Conservation (phyloP, 1,139 yeast genomes). For the Arxiozyma bovina region DNA sequence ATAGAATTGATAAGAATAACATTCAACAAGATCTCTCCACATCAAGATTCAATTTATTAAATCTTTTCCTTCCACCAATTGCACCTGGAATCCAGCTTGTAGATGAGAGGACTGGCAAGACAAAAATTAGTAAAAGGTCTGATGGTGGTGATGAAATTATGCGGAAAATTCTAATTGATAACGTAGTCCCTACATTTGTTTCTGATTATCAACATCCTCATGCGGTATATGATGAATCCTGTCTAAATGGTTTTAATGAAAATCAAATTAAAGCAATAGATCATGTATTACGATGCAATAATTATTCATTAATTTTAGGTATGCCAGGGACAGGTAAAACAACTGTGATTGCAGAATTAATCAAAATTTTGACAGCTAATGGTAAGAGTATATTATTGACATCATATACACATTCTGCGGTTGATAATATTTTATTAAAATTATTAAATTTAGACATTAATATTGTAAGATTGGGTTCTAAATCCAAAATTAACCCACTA, state of each 20-base stretch:
- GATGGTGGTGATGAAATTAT: constrained; percentile 47
- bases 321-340: constrained; percentile 99
- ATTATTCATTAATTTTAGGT: constrained; percentile 76
- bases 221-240: constrained; percentile 19
- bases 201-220: constrained; percentile 18
- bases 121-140: constrained; percentile 17
- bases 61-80: constrained; percentile 43
- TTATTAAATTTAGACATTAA: constrained; percentile 43
- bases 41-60: constrained; percentile 68
- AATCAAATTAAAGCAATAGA: constrained; percentile 69
- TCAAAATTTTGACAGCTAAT: constrained; percentile 47
- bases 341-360: constrained; percentile 74
- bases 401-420: constrained; percentile 92
- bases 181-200: constrained; percentile 39
- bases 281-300: constrained; percentile 54
- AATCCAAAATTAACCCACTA: constrained; percentile 52
- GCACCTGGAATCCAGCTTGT: constrained; percentile 7
- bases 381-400: constrained; percentile 68
- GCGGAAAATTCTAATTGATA: constrained; percentile 56
- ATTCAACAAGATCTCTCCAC: constrained; percentile 65
- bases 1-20: constrained; percentile 75
- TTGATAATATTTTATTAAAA: constrained; percentile 80
- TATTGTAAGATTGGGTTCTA: constrained; percentile 51
- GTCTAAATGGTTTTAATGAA: constrained; percentile 37
- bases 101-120: constrained; percentile 13